Evolutionary conservation across 75 land plant species (phyloP), one percentile per base, ranked within the genome.

Genomic region (Larix kaempferi): DNA sequence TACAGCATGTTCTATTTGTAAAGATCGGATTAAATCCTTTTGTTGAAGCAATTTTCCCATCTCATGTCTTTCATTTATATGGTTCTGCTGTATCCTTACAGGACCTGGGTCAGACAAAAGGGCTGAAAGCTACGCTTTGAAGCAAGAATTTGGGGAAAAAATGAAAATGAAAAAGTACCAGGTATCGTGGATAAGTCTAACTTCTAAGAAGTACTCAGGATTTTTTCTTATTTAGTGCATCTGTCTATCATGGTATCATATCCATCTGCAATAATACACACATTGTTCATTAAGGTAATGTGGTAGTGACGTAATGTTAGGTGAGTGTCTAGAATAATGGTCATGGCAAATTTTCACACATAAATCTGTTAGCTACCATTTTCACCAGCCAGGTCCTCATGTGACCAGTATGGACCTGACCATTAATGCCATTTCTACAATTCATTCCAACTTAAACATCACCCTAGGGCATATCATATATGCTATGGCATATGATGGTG

Each of bases 91-190:
- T 26, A 54, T 57, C 4, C 16, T 44, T 64, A 49, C 60, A 82
- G 84, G 76, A 19, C 62, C 67, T 76, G 55, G 26, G 44, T 23
- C 63, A 16, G 29, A 55, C 21, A 86, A 62, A 77, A 57, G 79
- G 37, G 59, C 57, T 14, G 89, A 85, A 58, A 93, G 91, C 79
- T 57, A 39, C 56, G 74, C 56, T 78, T 80, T 93, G 80, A 84
- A 74, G 58, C 66, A 81, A 55, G 82, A 78, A 60, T 77, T 78
- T 35, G 87, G 84, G 56, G 80, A 74, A 15, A 89, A 88, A 74
- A 81, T 80, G 87, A 82, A 84, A 56, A 64, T 59, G 69, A 39
- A 84, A 59, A 82, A 84, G 64, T 93, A 91, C 57, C 75, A 87
- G 93, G 95, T 91, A 69, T 41, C 12, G 25, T 3, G n/a, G 49